These are phyloP conservation scores for Chlorencoelia australis DNA, from an alignment of 2,329 filamentous ascomycete genomes.

Conservation along the genomic window DNA sequence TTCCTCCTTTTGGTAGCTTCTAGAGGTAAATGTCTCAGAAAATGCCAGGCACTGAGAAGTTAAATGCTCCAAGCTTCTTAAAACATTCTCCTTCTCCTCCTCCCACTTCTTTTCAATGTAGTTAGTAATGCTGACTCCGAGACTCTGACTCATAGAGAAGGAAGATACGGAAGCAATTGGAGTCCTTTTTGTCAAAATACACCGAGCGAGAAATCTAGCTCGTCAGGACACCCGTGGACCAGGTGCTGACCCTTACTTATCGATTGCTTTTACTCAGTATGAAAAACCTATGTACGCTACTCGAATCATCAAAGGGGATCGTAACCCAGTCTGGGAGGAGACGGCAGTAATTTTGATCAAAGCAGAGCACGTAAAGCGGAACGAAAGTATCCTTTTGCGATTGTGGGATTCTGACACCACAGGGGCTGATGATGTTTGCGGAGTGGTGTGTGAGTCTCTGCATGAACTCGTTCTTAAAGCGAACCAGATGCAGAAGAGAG, in stretches of 20 bases:
- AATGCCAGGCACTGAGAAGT: no score
- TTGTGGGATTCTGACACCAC: constrained; percentile 94
- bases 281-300: constrained; percentile 98
- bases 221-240: constrained; percentile 82
- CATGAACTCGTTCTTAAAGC: constrained; percentile 93
- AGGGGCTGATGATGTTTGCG: constrained; percentile 88
- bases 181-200: constrained; percentile 85
- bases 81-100: no score
- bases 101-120: no score
- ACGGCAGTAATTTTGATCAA: constrained; percentile 78
- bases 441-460: constrained; percentile 90
- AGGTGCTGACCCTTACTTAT: constrained; percentile 93
- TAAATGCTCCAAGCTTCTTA: no score
- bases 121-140: no score
- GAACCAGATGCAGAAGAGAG: constrained; percentile 82
- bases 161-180: constrained; percentile 80
- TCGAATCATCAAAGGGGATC: constrained; percentile 85
- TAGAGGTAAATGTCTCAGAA: no score
- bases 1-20: no score
- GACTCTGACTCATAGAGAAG: no score
- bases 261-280: constrained; percentile 89
- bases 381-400: constrained; percentile 87
- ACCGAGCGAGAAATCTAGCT: constrained; percentile 76
- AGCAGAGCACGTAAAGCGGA: constrained; percentile 79
- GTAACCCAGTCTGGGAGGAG: constrained; percentile 91